Base-by-base conservation (phyloP, 192 early-diverging fungal species). In the Coemansia sp. region DNA sequence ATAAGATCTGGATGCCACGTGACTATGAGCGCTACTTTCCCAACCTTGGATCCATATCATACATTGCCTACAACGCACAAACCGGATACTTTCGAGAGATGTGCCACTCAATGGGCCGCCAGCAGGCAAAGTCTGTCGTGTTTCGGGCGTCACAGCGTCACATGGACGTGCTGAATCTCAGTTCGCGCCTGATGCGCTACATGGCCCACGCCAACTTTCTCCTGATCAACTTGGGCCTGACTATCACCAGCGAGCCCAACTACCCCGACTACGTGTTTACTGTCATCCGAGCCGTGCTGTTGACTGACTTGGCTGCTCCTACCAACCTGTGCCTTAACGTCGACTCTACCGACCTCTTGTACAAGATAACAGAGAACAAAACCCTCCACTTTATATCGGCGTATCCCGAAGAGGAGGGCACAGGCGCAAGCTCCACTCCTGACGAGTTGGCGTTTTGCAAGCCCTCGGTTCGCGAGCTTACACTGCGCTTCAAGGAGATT, bases 191-290 rank as follows among this genome's bases (percentile, higher is more conserved):
- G 39, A 81, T 81, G 78, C 78, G 69, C 48, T 81, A 75, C 63
- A 81, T 81, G 78, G 78, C 78, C 38, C 78, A 81, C 37, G 78
- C 78, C n/a, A 75, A 81, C 60, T 81, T 81, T 26, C 60, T 81
- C 63, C 63, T 81, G 59, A 75, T 63, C n/a, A 75, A 65, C 36
- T 43, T 81, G 34, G 59, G 66, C 28, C 53, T 81, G 39, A 81
- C 78, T 1, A 75, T 81, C 48, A 65, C 51, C 66, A 71, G 38
- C 59, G 78, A 75, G 73, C 61, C 68, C 45, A 65, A 53, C 23
- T 81, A 81, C 56, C 66, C 78, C 11, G 69, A 75, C 66, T 81
- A 81, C 26, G 73, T 68, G 38, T 81, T 75, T 24, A 75, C 73
- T 0, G 78, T 74, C 18, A 81, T 81, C 48, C 73, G 78, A 33